Conservation (phyloP, 2,329 filamentous ascomycete species). For the Fusarium continuum region DNA sequence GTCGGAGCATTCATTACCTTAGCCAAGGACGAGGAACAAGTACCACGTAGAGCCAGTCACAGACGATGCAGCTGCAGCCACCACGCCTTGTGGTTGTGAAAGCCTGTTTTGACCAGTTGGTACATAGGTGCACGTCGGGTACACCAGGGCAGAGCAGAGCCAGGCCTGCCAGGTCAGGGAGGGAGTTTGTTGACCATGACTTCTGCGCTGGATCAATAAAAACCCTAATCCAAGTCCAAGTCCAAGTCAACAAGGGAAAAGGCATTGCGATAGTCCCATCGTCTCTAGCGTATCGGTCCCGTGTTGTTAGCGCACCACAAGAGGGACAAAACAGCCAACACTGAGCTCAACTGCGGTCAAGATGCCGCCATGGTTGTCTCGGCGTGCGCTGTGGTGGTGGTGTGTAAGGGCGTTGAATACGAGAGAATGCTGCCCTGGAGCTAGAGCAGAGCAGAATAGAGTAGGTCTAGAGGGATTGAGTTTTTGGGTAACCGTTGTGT, state of each 20-base stretch:
- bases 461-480: constrained; percentile 6
- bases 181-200: background rate
- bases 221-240: background rate
- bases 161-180: constrained; percentile 1
- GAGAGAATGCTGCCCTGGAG: constrained; percentile 35
- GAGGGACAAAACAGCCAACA: constrained; percentile 25
- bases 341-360: constrained; percentile 12
- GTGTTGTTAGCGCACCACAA: constrained; percentile 26
- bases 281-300: constrained; percentile 29
- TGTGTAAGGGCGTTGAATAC: constrained; percentile 41
- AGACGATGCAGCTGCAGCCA: constrained; percentile 25
- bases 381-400: constrained; percentile 16
- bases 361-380: constrained; percentile 24
- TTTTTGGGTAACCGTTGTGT: constrained; percentile 21
- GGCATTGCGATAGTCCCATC: constrained; percentile 5
- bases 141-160: background rate
- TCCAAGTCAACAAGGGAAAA: constrained; percentile 15
- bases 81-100: constrained; percentile 30
- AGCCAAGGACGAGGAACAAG: constrained; percentile 16
- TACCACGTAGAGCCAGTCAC: constrained; percentile 17
- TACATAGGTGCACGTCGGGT: background rate
- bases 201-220: constrained; percentile 13
- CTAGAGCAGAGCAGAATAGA: background rate
- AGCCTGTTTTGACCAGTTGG: constrained; percentile 34
- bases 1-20: constrained; percentile 14